Percentiles rank a stretch among this genome's conserved stretches.
Conservation (phyloP, 1,284 basidiomycete genomes). For the Apiotrichum montevideense region DNA sequence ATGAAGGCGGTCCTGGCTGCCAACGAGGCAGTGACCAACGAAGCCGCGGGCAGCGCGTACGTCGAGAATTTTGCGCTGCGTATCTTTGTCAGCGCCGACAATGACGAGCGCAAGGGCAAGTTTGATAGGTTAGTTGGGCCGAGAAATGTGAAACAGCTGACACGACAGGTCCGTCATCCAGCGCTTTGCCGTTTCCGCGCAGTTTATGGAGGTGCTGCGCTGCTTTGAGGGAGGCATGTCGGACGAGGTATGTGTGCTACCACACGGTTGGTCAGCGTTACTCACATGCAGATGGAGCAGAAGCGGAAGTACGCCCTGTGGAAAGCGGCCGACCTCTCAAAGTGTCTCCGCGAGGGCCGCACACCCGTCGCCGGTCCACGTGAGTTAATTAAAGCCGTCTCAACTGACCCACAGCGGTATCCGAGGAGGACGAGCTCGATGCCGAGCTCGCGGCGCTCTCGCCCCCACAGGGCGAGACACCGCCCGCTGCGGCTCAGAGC, state of each 20-base stretch:
- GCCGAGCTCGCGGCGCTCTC: neutral
- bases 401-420: conserved; percentile 19
- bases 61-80: conserved; percentile 90
- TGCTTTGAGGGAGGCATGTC: conserved; percentile 44
- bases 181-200: conserved; percentile 45
- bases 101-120: conserved; percentile 62
- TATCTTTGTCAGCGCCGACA: conserved; percentile 83
- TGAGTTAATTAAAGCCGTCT: no score
- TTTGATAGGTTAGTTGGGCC: conserved; percentile 78
- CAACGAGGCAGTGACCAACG: conserved; percentile 76
- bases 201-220: conserved; percentile 46
- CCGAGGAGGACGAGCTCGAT: conserved; percentile 7
- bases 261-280: no score
- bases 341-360: conserved; percentile 40
- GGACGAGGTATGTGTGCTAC: conserved; percentile 34
- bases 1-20: conserved; percentile 68
- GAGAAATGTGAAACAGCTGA: no score
- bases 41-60: conserved; percentile 75
- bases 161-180: conserved; percentile 37
- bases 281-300: conserved; percentile 40
- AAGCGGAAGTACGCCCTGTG: conserved; percentile 47
- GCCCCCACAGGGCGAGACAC: no score
- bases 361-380: conserved; percentile 42
- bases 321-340: conserved; percentile 47
- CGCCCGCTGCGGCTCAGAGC: no score